A percentile compares a stretch with the other conserved stretches of the same genome.
These are phyloP conservation scores for Lentinula boryana DNA, from an alignment of 768 basidiomycete species.

Conservation along the genomic window DNA sequence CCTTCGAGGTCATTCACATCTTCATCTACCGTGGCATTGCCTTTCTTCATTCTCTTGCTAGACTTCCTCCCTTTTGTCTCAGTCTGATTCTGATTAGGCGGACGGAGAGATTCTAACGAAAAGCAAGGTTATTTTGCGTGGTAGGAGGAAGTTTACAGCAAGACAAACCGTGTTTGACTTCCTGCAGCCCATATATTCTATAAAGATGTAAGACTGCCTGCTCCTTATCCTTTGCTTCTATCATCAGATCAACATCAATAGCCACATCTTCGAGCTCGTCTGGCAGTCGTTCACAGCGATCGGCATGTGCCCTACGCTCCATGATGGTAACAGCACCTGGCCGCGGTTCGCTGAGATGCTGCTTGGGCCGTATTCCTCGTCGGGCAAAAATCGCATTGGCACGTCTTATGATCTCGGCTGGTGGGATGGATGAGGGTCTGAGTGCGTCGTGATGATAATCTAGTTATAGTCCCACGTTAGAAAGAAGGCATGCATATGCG, in stretches of 20 bases:
- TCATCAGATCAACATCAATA: constrained; percentile 69
- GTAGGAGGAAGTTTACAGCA: not conserved
- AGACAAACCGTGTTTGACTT: constrained; percentile 51
- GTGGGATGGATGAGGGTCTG: constrained; percentile 52
- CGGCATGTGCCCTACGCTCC: constrained; percentile 84
- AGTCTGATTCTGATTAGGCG: constrained; percentile 32
- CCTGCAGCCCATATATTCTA: constrained; percentile 65
- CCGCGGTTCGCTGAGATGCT: constrained; percentile 89
- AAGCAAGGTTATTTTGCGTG: not conserved
- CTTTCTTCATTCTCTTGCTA: constrained; percentile 22
- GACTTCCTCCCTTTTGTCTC: constrained; percentile 41
- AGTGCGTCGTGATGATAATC: constrained; percentile 85
- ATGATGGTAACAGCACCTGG: constrained; percentile 77
- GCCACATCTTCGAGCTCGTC: constrained; percentile 58
- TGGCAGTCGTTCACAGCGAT: constrained; percentile 70
- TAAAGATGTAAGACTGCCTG: constrained; percentile 88
- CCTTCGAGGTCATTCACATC: not conserved
- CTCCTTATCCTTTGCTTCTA: constrained; percentile 92
- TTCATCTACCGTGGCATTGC: not conserved
- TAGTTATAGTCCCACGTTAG: constrained; percentile 7
- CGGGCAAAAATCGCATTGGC: constrained; percentile 69
- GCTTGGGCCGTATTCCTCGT: constrained; percentile 83
- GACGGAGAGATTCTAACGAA: constrained; percentile 34
- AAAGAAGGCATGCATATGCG: constrained; percentile 23
- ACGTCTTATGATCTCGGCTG: constrained; percentile 62